Base-by-base conservation (phyloP, 2,329 filamentous ascomycete genomes). In the Diaporthe humulicola region DNA sequence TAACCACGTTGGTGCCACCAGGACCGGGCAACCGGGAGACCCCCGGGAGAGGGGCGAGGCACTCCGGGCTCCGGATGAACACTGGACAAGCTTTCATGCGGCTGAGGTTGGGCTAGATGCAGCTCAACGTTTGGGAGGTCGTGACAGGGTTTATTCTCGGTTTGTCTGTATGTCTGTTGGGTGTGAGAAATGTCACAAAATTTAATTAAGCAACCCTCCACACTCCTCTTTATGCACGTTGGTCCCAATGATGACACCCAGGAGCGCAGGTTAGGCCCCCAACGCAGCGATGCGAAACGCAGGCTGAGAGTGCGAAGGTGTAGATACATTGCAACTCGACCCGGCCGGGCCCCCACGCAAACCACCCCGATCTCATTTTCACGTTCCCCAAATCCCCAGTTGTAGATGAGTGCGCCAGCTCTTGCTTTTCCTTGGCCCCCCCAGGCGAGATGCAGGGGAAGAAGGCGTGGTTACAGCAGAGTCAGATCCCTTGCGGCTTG, bases 401-500 rank as follows among this genome's bases (percentile, higher is more conserved):
- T 36, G 10, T 22, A 33, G 22, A 22, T 10, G 52, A 17, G n/a
- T n/a, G n/a, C 50, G 28, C 22, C 9, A 33, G 15, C 15, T 58
- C 10, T n/a, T 60, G 33, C 56, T 25, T 60, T 57, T 36, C 36
- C 9, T 14, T 67, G 38, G 22, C 30, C 12, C 22, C 42, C 22
- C 22, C 33, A 19, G 14, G 12, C 10, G 22, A 6, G 7, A 67
- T 38, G 64, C 64, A 67, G 45, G 45, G 64, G 64, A 38, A 40
- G 30, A 10, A 19, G 48, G 48, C 22, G 48, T 40, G 64, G 64
- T 54, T 69, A 54, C 64, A 69, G 64, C 48, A 69, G 64, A 69
- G 64, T 69, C 48, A 17, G 64, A 69, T 69, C 64, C 64, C 64
- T 33, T 38, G 22, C 30, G 45, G n/a, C 17, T 30, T 38, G 64